These are phyloP conservation scores for Colletotrichum scovillei DNA, from an alignment of 2,329 filamentous ascomycete species.

Conservation along the genomic window DNA sequence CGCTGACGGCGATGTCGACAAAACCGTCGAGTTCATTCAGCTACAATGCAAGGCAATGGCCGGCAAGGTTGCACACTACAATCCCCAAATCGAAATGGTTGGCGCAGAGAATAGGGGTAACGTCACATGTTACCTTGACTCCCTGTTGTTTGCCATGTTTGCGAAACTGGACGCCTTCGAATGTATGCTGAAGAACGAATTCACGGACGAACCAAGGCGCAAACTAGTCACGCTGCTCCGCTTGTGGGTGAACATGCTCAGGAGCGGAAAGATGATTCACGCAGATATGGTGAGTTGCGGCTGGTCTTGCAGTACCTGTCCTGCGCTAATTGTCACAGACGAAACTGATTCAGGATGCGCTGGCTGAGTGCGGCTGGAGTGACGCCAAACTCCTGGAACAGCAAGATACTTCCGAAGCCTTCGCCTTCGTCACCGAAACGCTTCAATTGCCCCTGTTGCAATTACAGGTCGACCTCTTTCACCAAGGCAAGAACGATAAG, in stretches of 20 bases:
- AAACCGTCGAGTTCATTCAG: constrained; percentile 80
- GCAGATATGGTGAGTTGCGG: constrained; percentile 76
- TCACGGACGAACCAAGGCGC: constrained; percentile 76
- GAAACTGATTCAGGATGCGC: constrained; percentile 81
- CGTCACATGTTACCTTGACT: constrained; percentile 95
- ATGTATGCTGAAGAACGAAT: constrained; percentile 86
- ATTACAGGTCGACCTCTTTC: constrained; percentile 93
- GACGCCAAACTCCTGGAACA: constrained; percentile 83
- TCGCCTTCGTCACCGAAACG: constrained; percentile 92
- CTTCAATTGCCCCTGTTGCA: constrained; percentile 89
- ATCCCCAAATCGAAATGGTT: constrained; percentile 76
- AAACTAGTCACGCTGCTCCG: constrained; percentile 83
- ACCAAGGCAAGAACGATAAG: constrained; percentile 84
- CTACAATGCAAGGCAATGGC: constrained; percentile 85
- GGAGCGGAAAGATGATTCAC: constrained; percentile 86
- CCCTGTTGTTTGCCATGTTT: constrained; percentile 96
- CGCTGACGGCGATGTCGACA: constrained; percentile 76
- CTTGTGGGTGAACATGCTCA: constrained; percentile 92
- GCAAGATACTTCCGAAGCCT: constrained; percentile 96
- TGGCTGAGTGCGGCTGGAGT: constrained; percentile 89
- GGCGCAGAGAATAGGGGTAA: constrained; percentile 87
- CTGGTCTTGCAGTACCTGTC: background rate
- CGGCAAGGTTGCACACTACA: constrained; percentile 81
- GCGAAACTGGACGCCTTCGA: constrained; percentile 90
- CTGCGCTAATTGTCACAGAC: constrained; percentile 66